phyloP scores from a whole-genome alignment of 768 basidiomycete species.

The Phlegmacium glaucopus region DNA sequence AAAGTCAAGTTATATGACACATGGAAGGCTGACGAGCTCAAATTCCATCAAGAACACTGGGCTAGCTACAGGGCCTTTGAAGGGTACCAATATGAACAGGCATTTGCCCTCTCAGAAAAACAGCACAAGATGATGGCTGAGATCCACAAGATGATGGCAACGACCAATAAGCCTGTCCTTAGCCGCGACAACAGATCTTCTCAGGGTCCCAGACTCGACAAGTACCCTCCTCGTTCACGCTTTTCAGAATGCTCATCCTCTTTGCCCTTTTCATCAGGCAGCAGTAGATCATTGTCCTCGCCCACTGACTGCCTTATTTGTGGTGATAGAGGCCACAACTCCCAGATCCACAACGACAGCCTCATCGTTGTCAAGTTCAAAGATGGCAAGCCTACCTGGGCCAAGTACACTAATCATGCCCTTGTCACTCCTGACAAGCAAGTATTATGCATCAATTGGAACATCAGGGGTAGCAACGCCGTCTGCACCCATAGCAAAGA shows the following conservation, averaged over 20 bases:
- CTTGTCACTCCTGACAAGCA: not conserved
- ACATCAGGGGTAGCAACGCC: not conserved
- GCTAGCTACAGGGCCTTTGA: not conserved
- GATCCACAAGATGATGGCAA: not conserved
- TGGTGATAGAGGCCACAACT: not conserved
- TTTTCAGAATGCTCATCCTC: not conserved
- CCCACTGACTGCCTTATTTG: not conserved
- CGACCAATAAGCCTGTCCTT: no score
- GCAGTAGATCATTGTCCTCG: not conserved
- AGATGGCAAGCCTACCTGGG: not conserved
- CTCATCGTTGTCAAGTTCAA: not conserved
- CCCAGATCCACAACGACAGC: not conserved
- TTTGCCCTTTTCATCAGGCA: not conserved
- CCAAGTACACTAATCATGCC: not conserved
- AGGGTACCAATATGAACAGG: not conserved
- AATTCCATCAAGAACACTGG: conserved; percentile 1
- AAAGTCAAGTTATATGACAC: not conserved
- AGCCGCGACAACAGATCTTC: no score
- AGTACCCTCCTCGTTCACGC: not conserved
- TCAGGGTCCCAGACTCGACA: no score
- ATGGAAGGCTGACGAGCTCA: conserved; percentile 1
- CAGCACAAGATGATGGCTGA: not conserved
- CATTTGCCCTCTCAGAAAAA: not conserved
- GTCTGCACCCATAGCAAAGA: not conserved
- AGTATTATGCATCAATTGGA: not conserved